Evolutionary conservation across 169 alveolate species (phyloP).

Genomic region (Eimeria falciformis): DNA sequence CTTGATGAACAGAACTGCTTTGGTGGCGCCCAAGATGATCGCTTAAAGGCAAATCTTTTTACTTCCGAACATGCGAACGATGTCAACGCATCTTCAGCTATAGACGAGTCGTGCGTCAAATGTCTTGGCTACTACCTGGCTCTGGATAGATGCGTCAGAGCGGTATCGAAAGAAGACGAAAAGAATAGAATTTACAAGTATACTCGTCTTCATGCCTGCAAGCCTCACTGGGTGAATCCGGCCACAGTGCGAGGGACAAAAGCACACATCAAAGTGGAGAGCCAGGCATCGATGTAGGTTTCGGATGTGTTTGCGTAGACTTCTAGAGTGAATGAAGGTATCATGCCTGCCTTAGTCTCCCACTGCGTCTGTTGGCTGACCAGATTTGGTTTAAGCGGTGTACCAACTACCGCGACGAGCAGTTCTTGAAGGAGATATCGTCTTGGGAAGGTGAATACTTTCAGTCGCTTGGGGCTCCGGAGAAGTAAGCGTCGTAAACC

Average conservation of each 20-base stretch:
- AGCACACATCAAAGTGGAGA: neutral
- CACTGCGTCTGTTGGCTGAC: neutral
- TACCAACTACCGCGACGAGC: constrained; percentile 49
- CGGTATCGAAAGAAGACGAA: constrained; percentile 67
- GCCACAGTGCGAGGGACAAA: neutral
- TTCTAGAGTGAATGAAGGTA: neutral
- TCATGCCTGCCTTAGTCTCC: neutral
- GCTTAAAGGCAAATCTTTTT: neutral
- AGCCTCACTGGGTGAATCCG: constrained; percentile 56
- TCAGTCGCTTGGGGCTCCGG: constrained; percentile 8
- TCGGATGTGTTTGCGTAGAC: neutral
- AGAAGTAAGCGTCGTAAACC: constrained; percentile 15
- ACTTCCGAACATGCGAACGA: neutral
- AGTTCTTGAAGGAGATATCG: constrained; percentile 42
- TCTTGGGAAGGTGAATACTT: constrained; percentile 59
- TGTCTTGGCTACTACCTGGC: constrained; percentile 69
- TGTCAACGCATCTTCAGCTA: neutral
- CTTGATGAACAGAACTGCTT: neutral
- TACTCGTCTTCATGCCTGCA: constrained; percentile 69
- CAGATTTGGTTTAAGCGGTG: constrained; percentile 63
- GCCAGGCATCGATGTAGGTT: neutral
- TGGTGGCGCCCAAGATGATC: neutral
- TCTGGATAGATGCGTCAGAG: constrained; percentile 60
- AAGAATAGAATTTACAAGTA: constrained; percentile 55
- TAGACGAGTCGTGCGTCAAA: constrained; percentile 48